These are phyloP conservation scores for Veloporphyrellus conicus DNA, from an alignment of 1,284 basidiomycete genomes.

Conservation along the genomic window DNA sequence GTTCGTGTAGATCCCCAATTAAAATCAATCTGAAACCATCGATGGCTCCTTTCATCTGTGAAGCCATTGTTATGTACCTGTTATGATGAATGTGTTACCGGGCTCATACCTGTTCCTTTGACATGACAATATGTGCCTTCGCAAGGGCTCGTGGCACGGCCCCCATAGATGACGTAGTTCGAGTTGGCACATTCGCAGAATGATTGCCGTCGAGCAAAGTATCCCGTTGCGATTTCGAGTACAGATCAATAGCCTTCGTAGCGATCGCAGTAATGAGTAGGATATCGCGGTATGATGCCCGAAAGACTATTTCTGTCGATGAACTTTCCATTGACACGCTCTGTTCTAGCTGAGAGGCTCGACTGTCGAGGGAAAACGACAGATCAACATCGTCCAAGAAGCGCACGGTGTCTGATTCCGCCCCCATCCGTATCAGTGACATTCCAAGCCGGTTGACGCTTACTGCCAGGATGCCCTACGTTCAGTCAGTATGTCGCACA, in stretches of 20 bases:
- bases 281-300: conserved; percentile 92
- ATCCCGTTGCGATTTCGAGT: conserved; percentile 36
- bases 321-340: conserved; percentile 83
- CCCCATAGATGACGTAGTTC: conserved; percentile 11
- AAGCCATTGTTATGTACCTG: conserved; percentile 1
- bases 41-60: conserved; percentile 74
- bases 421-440: conserved; percentile 90
- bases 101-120: conserved; percentile 69
- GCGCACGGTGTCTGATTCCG: conserved; percentile 76
- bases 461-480: conserved; percentile 76
- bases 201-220: conserved; percentile 2
- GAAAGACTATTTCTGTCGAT: conserved; percentile 82
- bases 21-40: conserved; percentile 92
- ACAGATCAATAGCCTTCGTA: conserved; percentile 76
- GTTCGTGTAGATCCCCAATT: conserved; percentile 93
- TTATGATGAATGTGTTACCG: background rate
- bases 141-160: conserved; percentile 39
- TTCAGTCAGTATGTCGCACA: conserved; percentile 10
- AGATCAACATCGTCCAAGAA: conserved; percentile 94
- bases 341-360: conserved; percentile 68
- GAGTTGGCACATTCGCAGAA: conserved; percentile 8
- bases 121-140: conserved; percentile 62
- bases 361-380: conserved; percentile 82
- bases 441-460: conserved; percentile 85
- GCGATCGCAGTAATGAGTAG: conserved; percentile 85